Base-by-base conservation (phyloP, 108 stramenopile species). In the Discostella pseudostelligera region DNA sequence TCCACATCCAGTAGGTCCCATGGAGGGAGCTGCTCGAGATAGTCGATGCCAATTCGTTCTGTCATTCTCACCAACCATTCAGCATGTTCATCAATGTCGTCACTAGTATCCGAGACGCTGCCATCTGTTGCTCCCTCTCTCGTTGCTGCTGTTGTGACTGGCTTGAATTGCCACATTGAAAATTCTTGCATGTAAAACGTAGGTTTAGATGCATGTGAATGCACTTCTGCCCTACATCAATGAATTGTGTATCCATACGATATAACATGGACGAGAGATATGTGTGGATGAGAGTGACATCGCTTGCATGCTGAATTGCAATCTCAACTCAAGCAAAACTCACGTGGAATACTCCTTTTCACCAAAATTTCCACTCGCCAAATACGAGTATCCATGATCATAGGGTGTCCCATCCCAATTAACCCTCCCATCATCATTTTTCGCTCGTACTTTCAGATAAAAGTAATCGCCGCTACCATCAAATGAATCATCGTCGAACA, bases 1-100 rank as follows among this genome's bases (percentile, higher is more conserved):
- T 75, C 79, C 1, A 80, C 74, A 60, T 75, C 79, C 9, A 80
- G 39, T 24, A 80, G 66, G 63, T 78, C 65, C 72, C 72, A 78
- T 0, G 77, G 77, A n/a, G 77, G 45, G 32, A 78, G 49, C 44
- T 78, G 59, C 13, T 63, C 54, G 5, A 78, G 40, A 47, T 78
- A 78, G 42, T 78, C 77, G 20, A 78, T 72, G 0, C 77, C 77
- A 28, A 78, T 78, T 46, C 50, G 28, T 56, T 62, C 36, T 5
- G 72, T 78, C 65, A 73, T 78, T 67, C 65, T 59, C 28, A 68
- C 59, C 10, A 78, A 54, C 77, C 77, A 78, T 32, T 61, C 37
- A 7, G 59, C 77, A 36, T 78, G 77, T 56, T 78, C 77, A 48
- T 73, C 77, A 3, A 63, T 50, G 1, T 11, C 67, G 10, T 28